A percentile compares a stretch with the other conserved stretches of the same genome.
Conservation (phyloP, 2,329 filamentous ascomycete genomes). For the Colletotrichum musicola region DNA sequence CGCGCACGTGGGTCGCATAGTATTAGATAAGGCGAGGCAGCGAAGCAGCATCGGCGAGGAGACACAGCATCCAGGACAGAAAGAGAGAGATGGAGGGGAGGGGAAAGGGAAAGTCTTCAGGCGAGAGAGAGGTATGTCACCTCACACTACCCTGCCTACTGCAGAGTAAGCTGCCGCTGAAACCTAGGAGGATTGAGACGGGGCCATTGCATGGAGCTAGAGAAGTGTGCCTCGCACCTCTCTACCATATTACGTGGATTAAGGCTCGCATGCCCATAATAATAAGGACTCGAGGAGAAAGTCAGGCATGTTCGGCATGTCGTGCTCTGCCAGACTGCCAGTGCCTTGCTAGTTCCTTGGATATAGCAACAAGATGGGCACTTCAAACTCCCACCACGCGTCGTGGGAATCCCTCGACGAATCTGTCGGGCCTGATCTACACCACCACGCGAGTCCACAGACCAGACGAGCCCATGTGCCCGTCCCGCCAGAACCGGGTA, state of each 20-base stretch:
- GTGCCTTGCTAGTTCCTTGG: too few species aligned
- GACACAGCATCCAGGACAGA: not conserved
- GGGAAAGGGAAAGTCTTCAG: not conserved
- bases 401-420: slow-evolving; percentile 18
- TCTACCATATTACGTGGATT: not conserved
- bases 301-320: not conserved
- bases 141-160: slow-evolving; percentile 17
- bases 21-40: slow-evolving; percentile 8
- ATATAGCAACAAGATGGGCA: too few species aligned
- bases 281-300: not conserved
- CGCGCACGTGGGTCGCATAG: slow-evolving; percentile 18
- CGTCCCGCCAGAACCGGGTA: slow-evolving; percentile 19
- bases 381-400: not conserved
- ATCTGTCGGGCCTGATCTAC: slow-evolving; percentile 34
- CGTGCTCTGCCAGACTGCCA: not conserved
- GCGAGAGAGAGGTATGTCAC: not conserved
- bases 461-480: slow-evolving; percentile 36
- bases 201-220: slow-evolving; percentile 36
- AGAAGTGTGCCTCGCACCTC: slow-evolving; percentile 22
- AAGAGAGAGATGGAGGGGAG: not conserved
- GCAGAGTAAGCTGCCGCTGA: slow-evolving; percentile 34
- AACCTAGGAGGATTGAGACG: slow-evolving; percentile 28
- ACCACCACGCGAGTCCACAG: slow-evolving; percentile 32
- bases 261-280: too few species aligned
- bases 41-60: not conserved